These are phyloP conservation scores for Syzygium grande DNA, from an alignment of 345 rosid genomes.

Conservation along the genomic window DNA sequence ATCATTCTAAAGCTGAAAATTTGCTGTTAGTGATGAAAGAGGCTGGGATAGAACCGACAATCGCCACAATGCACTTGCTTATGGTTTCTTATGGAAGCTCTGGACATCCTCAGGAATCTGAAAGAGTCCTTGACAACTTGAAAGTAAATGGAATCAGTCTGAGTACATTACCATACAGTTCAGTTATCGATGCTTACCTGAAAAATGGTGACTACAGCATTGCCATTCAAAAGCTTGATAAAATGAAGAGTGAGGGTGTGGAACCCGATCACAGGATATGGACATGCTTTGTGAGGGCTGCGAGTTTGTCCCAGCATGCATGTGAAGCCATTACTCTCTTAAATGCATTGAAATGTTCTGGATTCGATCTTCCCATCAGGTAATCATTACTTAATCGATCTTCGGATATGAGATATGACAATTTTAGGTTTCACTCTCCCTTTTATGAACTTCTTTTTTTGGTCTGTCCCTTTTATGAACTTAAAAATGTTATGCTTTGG, in stretches of 20 bases:
- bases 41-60: slow-evolving; percentile 69
- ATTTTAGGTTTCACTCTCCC: neutral
- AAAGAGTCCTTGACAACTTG: slow-evolving; percentile 62
- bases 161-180: slow-evolving; percentile 68
- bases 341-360: slow-evolving; percentile 57
- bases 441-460: neutral
- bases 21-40: slow-evolving; percentile 64
- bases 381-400: slow-evolving; percentile 10
- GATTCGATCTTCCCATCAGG: slow-evolving; percentile 87
- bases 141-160: slow-evolving; percentile 57
- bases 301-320: slow-evolving; percentile 50
- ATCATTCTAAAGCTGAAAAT: slow-evolving; percentile 65
- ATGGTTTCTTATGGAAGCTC: slow-evolving; percentile 89
- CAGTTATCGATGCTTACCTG: slow-evolving; percentile 87
- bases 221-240: slow-evolving; percentile 66
- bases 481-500: neutral
- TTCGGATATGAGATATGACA: neutral
- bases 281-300: slow-evolving; percentile 93
- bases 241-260: slow-evolving; percentile 70
- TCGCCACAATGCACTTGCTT: slow-evolving; percentile 94
- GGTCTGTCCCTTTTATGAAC: neutral
- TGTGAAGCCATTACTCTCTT: slow-evolving; percentile 56
- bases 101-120: slow-evolving; percentile 86
- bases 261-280: slow-evolving; percentile 88
- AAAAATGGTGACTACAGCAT: slow-evolving; percentile 53